Evolutionary conservation across 495 filamentous ascomycete species (phyloP), one percentile per base, ranked within the genome.

Genomic region (Trichoderma parareesei): DNA sequence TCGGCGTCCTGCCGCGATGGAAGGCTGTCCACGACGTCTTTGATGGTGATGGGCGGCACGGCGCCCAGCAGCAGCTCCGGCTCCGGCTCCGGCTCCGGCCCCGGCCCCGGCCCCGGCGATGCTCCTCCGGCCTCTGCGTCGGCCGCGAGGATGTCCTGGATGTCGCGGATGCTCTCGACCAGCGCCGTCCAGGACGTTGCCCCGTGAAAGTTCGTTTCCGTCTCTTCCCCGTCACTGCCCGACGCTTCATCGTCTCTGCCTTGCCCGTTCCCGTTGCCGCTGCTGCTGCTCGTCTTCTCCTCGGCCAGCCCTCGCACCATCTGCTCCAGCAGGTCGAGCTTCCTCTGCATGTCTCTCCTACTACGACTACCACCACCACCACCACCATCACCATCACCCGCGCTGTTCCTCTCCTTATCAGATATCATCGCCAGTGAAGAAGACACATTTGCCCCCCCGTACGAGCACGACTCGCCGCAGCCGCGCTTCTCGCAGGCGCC

Each of bases 101-200:
- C 75, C 11, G 16, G 7, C 20, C 67, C 57, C 33, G 20, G 37
- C 14, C 37, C 53, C 53, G 20, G 53, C 27, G 27, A 27, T 27
- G 27, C 27, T 27, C 27, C 27, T 27, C 27, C 1, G 27, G 27
- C 27, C 48, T 55, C n/a, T 18, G 18, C 5, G 59, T 77, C 74
- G 61, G 62, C 69, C 20, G 72, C 67, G 35, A 74, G 67, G 46
- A 71, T 70, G 18, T 67, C 68, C 65, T 73, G 69, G 44, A 73
- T 73, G 44, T 76, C 73, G 57, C 73, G 70, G 40, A 73, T 75
- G 64, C 72, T 77, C 43, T 83, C 75, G 6, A 83, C 72, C 41
- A 84, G 78, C 1, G 80, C 74, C 35, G 78, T 74, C 79, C 79
- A 82, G 62, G 83, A 77, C 20, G 79, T 79, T 8, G 72, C 74